Percentiles rank a stretch among this genome's conserved stretches.
phyloP scores from a whole-genome alignment of 768 basidiomycete species.

The Sistotremastrum niveocremeum region DNA sequence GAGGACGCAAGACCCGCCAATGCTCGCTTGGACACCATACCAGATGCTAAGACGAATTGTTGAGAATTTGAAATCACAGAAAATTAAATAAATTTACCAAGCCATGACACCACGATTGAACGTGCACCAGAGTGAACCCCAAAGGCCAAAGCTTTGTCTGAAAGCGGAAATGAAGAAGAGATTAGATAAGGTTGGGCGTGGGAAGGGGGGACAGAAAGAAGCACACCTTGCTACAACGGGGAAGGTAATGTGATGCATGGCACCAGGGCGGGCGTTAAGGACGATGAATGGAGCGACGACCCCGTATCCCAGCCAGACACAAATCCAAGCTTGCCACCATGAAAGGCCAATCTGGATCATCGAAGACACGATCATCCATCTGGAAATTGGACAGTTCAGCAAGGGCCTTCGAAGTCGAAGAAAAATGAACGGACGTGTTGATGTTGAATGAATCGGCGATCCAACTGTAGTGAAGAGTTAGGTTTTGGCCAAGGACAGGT shows the following conservation, averaged over 20 bases:
- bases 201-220: conserved; percentile 4
- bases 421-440: conserved; percentile 40
- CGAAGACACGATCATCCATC: conserved; percentile 67
- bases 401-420: conserved; percentile 3
- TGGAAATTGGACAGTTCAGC: conserved; percentile 14
- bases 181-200: neutral
- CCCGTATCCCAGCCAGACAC: conserved; percentile 43
- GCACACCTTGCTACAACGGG: conserved; percentile 39
- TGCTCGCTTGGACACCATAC: conserved; percentile 72
- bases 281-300: conserved; percentile 58
- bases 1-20: conserved; percentile 67
- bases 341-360: conserved; percentile 62
- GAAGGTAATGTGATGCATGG: conserved; percentile 64
- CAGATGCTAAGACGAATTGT: conserved; percentile 35
- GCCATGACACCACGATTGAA: conserved; percentile 66
- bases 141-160: conserved; percentile 66
- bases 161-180: neutral
- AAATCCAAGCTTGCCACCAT: conserved; percentile 82
- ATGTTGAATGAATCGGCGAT: conserved; percentile 71
- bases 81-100: conserved; percentile 31
- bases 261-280: conserved; percentile 66
- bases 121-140: conserved; percentile 66
- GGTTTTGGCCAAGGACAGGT: conserved; percentile 2
- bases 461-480: conserved; percentile 35
- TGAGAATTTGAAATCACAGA: neutral